Evolutionary conservation across 2,329 filamentous ascomycete genomes (phyloP), one percentile per base, ranked within the genome.

Genomic region (Aspergillus puulaauensis): DNA sequence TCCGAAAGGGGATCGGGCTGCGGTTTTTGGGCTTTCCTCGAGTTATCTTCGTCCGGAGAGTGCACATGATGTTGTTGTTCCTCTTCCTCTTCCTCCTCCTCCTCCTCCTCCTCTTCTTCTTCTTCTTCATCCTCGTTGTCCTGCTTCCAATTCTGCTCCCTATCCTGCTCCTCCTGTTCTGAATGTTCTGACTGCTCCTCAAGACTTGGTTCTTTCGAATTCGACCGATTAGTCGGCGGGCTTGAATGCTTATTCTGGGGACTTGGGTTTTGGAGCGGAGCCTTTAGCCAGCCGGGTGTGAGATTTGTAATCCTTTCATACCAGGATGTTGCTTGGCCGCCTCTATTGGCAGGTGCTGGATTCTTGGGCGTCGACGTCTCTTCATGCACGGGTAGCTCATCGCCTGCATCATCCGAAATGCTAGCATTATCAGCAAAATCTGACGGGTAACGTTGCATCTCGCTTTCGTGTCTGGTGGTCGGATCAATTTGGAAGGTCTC

Each of bases 271-370:
- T 59, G 58, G 5, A 49, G 47, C 9, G 71, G 71, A n/a, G 70
- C 69, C 66, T 68, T 72, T 51, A 74, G 54, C 71, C 71, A 74
- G 54, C 65, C 62, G 15, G 71, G 71, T 2, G 71, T 74, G 33
- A 73, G 61, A 60, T 64, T 72, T 23, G 69, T 69, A 21, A 74
- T 68, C 58, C 59, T 70, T 53, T 69, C 66, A 51, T 75, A 74
- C 75, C 73, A 77, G 57, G 73, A 72, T 60, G 72, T 70, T 52
- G 66, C 65, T 53, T 63, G 68, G n/a, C 49, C 61, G 37, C 64
- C 59, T 35, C 41, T 58, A 41, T 54, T 60, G 19, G 57, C 50
- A 19, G 57, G 61, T 23, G 48, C 64, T 44, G 59, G 41, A 49
- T 50, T 61, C 24, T 61, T 56, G 19, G 70, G 70, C 35, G 70